Percentiles rank a stretch among this genome's conserved stretches.
These are phyloP conservation scores for Linnemannia elongata DNA, from an alignment of 192 early-diverging fungal genomes.

Conservation along the genomic window DNA sequence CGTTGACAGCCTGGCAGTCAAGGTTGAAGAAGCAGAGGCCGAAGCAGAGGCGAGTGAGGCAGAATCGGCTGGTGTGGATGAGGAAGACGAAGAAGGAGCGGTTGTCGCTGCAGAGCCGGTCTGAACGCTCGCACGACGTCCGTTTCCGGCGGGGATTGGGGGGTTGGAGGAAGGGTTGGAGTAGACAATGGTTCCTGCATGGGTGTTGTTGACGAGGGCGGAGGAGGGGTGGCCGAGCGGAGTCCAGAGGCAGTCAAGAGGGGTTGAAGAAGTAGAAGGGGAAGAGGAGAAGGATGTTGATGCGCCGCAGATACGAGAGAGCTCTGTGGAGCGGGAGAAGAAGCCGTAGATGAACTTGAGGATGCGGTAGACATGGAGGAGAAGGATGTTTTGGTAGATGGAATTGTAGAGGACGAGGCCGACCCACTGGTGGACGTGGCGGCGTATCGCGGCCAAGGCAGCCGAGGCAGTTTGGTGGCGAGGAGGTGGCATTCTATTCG, in stretches of 20 bases:
- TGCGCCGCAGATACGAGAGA: constrained; percentile 65
- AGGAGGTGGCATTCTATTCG: not conserved
- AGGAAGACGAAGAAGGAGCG: not conserved
- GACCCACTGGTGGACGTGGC: constrained; percentile 61
- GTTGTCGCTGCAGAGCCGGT: not conserved
- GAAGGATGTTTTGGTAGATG: constrained; percentile 62
- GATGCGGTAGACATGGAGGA: constrained; percentile 67
- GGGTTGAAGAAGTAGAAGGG: constrained; percentile 7
- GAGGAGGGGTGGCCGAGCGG: constrained; percentile 19
- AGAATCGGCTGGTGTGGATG: not conserved
- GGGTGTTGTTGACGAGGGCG: constrained; percentile 24
- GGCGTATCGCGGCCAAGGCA: constrained; percentile 23
- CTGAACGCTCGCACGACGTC: constrained; percentile 15
- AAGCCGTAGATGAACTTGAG: constrained; percentile 67
- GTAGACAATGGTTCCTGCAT: constrained; percentile 30
- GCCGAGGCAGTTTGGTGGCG: constrained; percentile 1
- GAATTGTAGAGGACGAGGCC: constrained; percentile 62
- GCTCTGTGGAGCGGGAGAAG: constrained; percentile 71
- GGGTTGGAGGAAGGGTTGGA: not conserved
- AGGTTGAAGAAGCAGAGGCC: not conserved
- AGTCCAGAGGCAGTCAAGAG: constrained; percentile 38
- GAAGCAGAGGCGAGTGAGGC: not conserved
- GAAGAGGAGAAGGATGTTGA: not conserved
- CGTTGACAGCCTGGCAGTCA: not conserved
- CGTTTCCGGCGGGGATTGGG: not conserved